Percentiles rank a stretch among this genome's conserved stretches.
Conservation (phyloP, 148 eudicot species). For the Vaccinium macrocarpon region DNA sequence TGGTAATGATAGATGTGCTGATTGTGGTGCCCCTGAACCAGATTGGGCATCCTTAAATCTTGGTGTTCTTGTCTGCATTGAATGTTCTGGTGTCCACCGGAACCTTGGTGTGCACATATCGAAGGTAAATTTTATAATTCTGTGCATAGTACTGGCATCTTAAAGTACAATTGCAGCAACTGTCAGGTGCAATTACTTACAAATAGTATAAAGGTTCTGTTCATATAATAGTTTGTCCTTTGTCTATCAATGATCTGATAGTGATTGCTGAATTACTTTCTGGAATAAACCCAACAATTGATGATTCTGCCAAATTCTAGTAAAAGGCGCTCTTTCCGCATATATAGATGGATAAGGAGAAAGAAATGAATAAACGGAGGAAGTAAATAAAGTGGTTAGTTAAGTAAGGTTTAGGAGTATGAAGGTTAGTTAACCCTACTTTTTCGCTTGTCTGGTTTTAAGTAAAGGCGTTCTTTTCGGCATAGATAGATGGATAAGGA, state of each 20-base stretch:
- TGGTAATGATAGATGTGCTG: slow-evolving; percentile 95
- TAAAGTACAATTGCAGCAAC: not conserved
- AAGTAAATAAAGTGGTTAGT: too few species aligned
- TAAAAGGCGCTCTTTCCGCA: too few species aligned
- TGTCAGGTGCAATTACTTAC: not conserved
- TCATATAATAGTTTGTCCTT: not conserved
- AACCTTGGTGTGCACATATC: slow-evolving; percentile 99
- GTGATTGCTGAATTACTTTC: not conserved
- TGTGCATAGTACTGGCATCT: slow-evolving; percentile 1
- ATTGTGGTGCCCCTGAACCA: slow-evolving; percentile 96
- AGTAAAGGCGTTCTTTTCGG: too few species aligned
- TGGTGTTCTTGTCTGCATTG: slow-evolving; percentile 96
- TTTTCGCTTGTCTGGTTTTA: too few species aligned
- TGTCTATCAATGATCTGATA: not conserved
- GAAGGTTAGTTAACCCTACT: too few species aligned
- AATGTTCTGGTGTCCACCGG: slow-evolving; percentile 99
- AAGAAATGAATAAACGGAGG: too few species aligned
- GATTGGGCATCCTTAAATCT: slow-evolving; percentile 99
- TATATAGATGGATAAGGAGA: too few species aligned
- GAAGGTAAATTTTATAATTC: slow-evolving; percentile 50
- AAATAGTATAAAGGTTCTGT: not conserved
- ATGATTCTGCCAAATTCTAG: not conserved
- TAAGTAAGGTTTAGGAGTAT: too few species aligned
- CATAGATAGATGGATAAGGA: too few species aligned
- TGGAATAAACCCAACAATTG: not conserved